These are phyloP conservation scores for Thermomucor indicae-seudaticae DNA, from an alignment of 371 early-diverging fungal genomes.

Conservation along the genomic window DNA sequence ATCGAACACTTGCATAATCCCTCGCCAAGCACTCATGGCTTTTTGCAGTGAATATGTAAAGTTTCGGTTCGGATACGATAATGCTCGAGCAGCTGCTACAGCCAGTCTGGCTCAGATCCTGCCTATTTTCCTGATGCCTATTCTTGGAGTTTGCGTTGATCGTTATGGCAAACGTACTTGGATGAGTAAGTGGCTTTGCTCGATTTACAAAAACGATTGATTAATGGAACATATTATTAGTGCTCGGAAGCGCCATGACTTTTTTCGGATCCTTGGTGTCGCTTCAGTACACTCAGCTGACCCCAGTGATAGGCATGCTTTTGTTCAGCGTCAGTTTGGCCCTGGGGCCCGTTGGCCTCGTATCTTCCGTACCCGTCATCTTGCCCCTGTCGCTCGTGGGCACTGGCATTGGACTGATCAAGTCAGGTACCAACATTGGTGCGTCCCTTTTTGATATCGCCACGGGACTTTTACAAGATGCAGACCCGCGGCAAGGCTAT, in stretches of 20 bases:
- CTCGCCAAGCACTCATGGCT: not conserved
- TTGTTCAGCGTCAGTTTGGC: constrained; percentile 60
- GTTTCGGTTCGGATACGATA: constrained; percentile 45
- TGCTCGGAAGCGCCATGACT: constrained; percentile 37
- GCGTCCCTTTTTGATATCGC: constrained; percentile 60
- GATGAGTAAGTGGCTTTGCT: constrained; percentile 22
- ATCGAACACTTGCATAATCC: not conserved
- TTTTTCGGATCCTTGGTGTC: constrained; percentile 39
- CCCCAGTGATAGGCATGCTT: constrained; percentile 56
- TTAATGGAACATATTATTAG: constrained; percentile 4
- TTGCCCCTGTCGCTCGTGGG: constrained; percentile 56
- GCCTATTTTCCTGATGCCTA: constrained; percentile 63
- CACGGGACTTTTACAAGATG: constrained; percentile 61
- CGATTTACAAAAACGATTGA: not conserved
- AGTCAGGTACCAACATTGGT: constrained; percentile 63
- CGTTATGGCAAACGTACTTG: constrained; percentile 49
- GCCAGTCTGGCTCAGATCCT: constrained; percentile 62
- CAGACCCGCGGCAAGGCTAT: constrained; percentile 33
- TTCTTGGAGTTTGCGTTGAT: constrained; percentile 61
- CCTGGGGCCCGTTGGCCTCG: constrained; percentile 62
- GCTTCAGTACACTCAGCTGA: constrained; percentile 42
- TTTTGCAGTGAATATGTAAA: constrained; percentile 53
- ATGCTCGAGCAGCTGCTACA: constrained; percentile 51
- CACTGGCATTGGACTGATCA: constrained; percentile 65
- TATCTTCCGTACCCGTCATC: constrained; percentile 63